Evolutionary conservation across 2,329 filamentous ascomycete genomes (phyloP).

Genomic region (Torrubiellomyces zombiae): DNA sequence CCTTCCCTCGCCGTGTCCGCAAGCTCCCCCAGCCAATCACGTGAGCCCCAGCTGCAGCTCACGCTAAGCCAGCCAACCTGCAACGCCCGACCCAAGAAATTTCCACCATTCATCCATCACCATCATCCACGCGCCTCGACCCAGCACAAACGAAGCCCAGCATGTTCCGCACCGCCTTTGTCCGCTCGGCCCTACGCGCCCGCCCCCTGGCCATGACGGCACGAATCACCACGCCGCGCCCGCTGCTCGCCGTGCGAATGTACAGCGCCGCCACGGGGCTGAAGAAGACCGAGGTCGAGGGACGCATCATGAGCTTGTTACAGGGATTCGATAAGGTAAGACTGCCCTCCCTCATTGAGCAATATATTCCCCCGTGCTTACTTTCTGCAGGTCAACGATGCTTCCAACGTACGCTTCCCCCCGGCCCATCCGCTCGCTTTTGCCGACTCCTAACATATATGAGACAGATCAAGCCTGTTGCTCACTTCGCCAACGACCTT

Average conservation of each 20-base stretch:
- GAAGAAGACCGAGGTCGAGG: conserved; percentile 71
- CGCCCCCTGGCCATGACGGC: conserved; percentile 37
- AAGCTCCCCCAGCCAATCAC: too few relatives aligned
- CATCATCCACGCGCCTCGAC: too few relatives aligned
- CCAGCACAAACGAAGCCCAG: too few relatives aligned
- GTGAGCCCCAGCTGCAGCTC: too few relatives aligned
- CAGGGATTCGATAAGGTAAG: conserved; percentile 85
- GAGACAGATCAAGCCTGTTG: conserved; percentile 64
- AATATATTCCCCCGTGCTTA: conserved; percentile 6
- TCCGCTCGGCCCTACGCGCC: conserved; percentile 58
- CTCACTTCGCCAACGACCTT: conserved; percentile 95
- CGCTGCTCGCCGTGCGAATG: conserved; percentile 56
- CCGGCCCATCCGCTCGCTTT: background rate
- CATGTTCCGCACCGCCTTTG: conserved; percentile 82
- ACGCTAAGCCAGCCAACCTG: too few relatives aligned
- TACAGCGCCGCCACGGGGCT: conserved; percentile 75
- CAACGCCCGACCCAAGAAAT: background rate
- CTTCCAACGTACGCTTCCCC: background rate
- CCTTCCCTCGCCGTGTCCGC: too few relatives aligned
- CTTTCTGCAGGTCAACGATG: conserved; percentile 1
- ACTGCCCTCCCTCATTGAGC: too few relatives aligned
- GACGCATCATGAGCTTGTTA: conserved; percentile 79
- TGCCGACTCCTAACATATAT: conserved; percentile 24
- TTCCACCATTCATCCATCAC: conserved; percentile 2
- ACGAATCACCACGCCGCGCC: conserved; percentile 40